These are phyloP conservation scores for Solanum raphanifolium DNA, from an alignment of 257 asterid genomes.

Conservation along the genomic window DNA sequence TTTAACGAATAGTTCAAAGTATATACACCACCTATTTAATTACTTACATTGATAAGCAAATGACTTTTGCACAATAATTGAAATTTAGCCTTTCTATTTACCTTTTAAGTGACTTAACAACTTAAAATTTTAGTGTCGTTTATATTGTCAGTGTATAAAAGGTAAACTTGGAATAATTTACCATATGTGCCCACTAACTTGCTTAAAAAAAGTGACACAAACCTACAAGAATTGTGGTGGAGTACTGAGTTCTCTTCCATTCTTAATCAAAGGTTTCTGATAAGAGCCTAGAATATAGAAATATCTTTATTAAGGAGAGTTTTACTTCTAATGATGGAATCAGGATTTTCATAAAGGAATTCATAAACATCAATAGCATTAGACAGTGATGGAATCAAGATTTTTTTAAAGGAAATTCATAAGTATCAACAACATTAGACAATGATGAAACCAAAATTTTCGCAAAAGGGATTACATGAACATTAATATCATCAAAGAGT, in stretches of 20 bases:
- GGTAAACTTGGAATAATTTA: neutral
- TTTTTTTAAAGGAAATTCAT: neutral
- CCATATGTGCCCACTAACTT: neutral
- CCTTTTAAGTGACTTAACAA: neutral
- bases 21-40: too few species aligned
- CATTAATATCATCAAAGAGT: neutral
- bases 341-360: neutral
- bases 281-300: neutral
- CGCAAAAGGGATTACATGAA: neutral
- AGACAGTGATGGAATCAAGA: neutral
- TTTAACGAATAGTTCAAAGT: neutral
- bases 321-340: neutral
- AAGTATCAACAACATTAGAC: neutral
- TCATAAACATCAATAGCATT: neutral
- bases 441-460: neutral
- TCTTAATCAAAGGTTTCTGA: neutral
- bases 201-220: neutral
- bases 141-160: too few species aligned
- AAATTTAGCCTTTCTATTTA: too few species aligned
- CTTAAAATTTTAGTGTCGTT: neutral
- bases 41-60: neutral
- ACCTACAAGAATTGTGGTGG: neutral
- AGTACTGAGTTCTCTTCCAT: neutral
- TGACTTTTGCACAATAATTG: neutral
- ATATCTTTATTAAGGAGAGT: neutral